Evolutionary conservation across 148 eudicot species (phyloP).

Genomic region (Chenopodium quinoa): DNA sequence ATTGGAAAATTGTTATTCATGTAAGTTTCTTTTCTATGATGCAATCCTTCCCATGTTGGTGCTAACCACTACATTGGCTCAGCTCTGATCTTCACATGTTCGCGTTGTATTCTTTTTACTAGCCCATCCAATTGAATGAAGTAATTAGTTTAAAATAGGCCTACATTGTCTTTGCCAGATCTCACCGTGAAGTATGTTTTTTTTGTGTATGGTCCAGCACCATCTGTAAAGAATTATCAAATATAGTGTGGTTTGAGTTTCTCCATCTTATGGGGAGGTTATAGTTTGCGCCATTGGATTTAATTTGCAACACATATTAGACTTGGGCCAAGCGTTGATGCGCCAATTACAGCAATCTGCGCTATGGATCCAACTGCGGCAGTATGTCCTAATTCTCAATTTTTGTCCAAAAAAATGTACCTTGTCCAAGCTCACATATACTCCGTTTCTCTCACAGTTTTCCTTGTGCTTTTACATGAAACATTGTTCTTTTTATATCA

Average conservation of each 20-base stretch:
- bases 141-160: slow-evolving; percentile 4
- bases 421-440: not conserved
- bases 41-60: slow-evolving; percentile 24
- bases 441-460: no score
- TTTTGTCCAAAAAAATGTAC: not conserved
- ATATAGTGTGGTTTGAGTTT: not conserved
- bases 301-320: not conserved
- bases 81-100: slow-evolving; percentile 19
- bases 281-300: not conserved
- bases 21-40: slow-evolving; percentile 20
- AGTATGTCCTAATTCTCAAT: not conserved
- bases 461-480: no score
- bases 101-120: slow-evolving; percentile 9
- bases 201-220: slow-evolving; percentile 8
- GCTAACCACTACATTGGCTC: slow-evolving; percentile 14
- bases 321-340: not conserved
- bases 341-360: slow-evolving; percentile 4
- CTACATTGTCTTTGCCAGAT: not conserved
- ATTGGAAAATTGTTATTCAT: slow-evolving; percentile 21
- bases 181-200: not conserved
- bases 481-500: no score
- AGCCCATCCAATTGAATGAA: not conserved
- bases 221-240: slow-evolving; percentile 17
- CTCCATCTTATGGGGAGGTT: not conserved
- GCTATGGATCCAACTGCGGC: not conserved